Evolutionary conservation across 2,329 filamentous ascomycete species (phyloP).

Genomic region (Hypoxylon sp.): DNA sequence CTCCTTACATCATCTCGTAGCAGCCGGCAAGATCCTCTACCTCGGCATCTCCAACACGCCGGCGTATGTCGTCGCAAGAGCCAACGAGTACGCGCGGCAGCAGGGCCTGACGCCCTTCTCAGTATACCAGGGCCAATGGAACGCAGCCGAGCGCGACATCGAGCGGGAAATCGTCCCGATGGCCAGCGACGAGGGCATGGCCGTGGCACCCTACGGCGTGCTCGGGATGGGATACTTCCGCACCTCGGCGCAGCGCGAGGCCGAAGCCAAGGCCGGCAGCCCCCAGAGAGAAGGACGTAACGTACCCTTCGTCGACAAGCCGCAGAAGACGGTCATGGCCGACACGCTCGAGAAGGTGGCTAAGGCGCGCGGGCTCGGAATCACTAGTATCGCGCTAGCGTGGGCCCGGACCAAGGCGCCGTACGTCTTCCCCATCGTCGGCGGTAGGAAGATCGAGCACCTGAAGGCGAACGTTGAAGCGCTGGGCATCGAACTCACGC

Average conservation of each 20-base stretch:
- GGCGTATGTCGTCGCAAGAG: constrained; percentile 63
- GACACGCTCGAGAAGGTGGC: constrained; percentile 31
- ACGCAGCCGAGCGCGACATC: constrained; percentile 68
- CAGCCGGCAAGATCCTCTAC: constrained; percentile 40
- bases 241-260: constrained; percentile 23
- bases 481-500: constrained; percentile 64
- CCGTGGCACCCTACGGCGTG: constrained; percentile 62
- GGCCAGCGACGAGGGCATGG: constrained; percentile 69
- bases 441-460: constrained; percentile 70
- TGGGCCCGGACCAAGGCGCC: constrained; percentile 71
- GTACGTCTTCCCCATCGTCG: constrained; percentile 71
- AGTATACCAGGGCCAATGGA: constrained; percentile 75
- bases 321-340: constrained; percentile 10
- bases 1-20: constrained; percentile 38
- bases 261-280: background rate
- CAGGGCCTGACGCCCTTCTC: constrained; percentile 70
- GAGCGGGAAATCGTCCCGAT: constrained; percentile 73
- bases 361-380: constrained; percentile 1
- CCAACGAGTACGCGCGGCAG: constrained; percentile 69
- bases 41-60: constrained; percentile 60
- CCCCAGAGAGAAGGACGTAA: constrained; percentile 15
- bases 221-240: constrained; percentile 57
- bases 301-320: constrained; percentile 17
- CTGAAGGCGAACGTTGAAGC: constrained; percentile 70
- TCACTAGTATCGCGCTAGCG: constrained; percentile 69